Evolutionary conservation across 164 flowering plant species (phyloP).

Genomic region (Hamamelis virginiana): DNA sequence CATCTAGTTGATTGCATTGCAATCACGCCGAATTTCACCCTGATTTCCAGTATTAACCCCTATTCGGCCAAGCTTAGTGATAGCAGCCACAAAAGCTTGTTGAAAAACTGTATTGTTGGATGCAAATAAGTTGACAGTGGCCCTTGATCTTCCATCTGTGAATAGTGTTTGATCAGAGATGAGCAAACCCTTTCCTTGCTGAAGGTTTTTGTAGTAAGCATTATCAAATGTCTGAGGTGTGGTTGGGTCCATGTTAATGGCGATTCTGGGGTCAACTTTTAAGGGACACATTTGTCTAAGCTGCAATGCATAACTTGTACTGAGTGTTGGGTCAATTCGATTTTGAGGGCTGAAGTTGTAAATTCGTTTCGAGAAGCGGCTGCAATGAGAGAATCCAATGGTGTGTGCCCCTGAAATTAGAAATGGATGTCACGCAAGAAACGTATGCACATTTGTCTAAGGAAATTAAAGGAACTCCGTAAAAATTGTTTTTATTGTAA

Average conservation of each 20-base stretch:
- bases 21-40: slow-evolving; percentile 52
- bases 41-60: slow-evolving; percentile 53
- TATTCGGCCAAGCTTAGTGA: slow-evolving; percentile 81
- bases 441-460: too few species aligned
- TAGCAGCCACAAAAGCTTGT: slow-evolving; percentile 59
- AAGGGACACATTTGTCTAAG: slow-evolving; percentile 63
- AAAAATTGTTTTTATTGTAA: too few species aligned
- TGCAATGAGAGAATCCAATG: slow-evolving; percentile 77
- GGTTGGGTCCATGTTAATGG: slow-evolving; percentile 78
- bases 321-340: slow-evolving; percentile 54
- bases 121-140: slow-evolving; percentile 61
- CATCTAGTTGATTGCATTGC: slow-evolving; percentile 6
- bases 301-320: slow-evolving; percentile 44
- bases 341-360: slow-evolving; percentile 38
- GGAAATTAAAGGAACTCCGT: too few species aligned
- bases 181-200: slow-evolving; percentile 68
- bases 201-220: slow-evolving; percentile 66
- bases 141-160: slow-evolving; percentile 55
- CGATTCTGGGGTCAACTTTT: slow-evolving; percentile 72
- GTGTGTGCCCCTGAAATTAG: slow-evolving; percentile 64
- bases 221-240: slow-evolving; percentile 76
- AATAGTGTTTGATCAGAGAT: slow-evolving; percentile 80
- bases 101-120: slow-evolving; percentile 38
- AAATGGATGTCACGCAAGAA: too few species aligned
- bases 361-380: slow-evolving; percentile 48